Base-by-base conservation (phyloP, 441 rosid species). In the Mallotus japonicus region DNA sequence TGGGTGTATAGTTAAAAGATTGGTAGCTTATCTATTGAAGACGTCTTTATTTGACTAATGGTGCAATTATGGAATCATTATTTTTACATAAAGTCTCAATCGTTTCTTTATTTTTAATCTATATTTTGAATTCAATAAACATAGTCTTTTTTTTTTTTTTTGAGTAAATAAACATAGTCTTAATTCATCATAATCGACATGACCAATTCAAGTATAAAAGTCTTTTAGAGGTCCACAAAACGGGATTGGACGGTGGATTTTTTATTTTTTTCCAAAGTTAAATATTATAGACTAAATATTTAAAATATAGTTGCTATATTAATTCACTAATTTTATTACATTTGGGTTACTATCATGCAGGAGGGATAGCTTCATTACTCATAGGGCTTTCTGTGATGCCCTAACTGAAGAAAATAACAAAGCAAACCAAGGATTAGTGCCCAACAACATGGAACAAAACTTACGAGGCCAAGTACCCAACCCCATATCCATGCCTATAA, bases 361-460 rank as follows among this genome's bases (percentile, higher is more conserved):
- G 70, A 83, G 87, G 66, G 89, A 88, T 65, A 88, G 90, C 71
- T 86, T 83, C 68, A 78, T 82, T 14, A 86, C 88, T 11, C 90
- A 88, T 63, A 78, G 88, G 65, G 92, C 89, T 19, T 86, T 84
- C 70, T 86, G 92, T 34, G 89, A 88, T 76, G 92, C 92, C 74
- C 72, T 85, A 72, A 57, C 85, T 10, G 86, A 83, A 68, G 88
- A 86, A 72, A 81, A 80, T 64, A 76, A 42, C 56, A 85, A 80
- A 51, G 74, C 73, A 42, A 76, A 20, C 65, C 84, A 71, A 68
- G 78, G 64, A 17, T 8, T 76, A 13, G 13, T 70, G n/a, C 65
- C 82, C 49, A 65, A 59, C 49, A 20, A 65, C 50, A 20, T 72
- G 22, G 80, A 47, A 37, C 19, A 74, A 67, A 79, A 57, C 69